A percentile compares a stretch with the other conserved stretches of the same genome.
Conservation (phyloP, 2,329 filamentous ascomycete species). For the Aureobasidium sp. region DNA sequence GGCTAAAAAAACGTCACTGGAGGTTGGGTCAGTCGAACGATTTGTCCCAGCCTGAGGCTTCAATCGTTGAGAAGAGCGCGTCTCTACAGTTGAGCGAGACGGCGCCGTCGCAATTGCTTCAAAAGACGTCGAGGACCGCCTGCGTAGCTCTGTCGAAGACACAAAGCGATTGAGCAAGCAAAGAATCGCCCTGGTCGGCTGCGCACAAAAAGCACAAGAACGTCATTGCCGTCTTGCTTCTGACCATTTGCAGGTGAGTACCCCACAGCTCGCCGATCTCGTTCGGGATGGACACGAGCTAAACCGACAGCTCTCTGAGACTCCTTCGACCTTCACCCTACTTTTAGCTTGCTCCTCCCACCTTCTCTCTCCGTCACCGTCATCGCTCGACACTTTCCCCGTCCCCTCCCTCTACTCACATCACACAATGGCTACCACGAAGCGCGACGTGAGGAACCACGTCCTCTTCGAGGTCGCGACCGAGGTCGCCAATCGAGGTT, state of each 20-base stretch:
- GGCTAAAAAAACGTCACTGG: constrained; percentile 10
- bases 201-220: neutral
- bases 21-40: neutral
- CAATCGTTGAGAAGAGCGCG: constrained; percentile 2
- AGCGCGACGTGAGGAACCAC: constrained; percentile 83
- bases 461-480: constrained; percentile 95
- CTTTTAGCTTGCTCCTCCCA: constrained; percentile 5
- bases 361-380: neutral
- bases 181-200: neutral
- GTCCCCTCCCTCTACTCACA: neutral
- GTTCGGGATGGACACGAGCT: neutral
- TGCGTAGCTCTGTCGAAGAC: neutral
- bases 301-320: neutral
- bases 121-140: neutral
- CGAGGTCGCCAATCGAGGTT: constrained; percentile 93
- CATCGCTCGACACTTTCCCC: neutral
- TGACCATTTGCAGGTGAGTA: neutral
- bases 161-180: neutral
- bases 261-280: constrained; percentile 6
- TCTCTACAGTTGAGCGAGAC: neutral
- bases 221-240: constrained; percentile 3
- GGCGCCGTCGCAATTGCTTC: neutral
- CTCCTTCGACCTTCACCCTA: neutral
- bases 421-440: constrained; percentile 30
- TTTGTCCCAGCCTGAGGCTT: constrained; percentile 5